Evolutionary conservation across 768 basidiomycete species (phyloP), one percentile per base, ranked within the genome.

Genomic region (Paxillus ammoniavirescens): DNA sequence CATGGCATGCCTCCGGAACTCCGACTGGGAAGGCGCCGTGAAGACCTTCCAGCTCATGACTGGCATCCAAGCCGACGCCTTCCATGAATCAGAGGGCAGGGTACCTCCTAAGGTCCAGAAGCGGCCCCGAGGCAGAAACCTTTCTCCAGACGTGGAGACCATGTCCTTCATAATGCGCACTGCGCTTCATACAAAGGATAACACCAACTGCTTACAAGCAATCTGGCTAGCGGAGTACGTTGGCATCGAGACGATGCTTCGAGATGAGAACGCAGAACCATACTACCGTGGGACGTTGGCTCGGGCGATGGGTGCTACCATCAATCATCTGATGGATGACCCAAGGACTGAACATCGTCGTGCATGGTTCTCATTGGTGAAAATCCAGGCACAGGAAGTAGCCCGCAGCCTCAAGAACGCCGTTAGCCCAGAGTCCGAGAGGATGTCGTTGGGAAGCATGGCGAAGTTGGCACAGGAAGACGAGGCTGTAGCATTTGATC

Each of bases 21-120:
- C 65, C 13, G 86, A 91, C 67, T 91, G 87, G 88, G 72, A 64
- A 23, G 75, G 75, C 17, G 81, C 85, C 2, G 64, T 73, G 45
- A 76, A 77, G 46, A 70, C 79, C 15, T 86, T 90, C 65, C 82
- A 88, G 56, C 71, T 89, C 58, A 86, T 91, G 83, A 86, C 87
- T 4, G 89, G 89, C 6, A 82, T 80, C 59, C 78, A 77, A 54
- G 61, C 67, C 2, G 75, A 79, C 50, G 81, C 81, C 46, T 83
- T 84, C 54, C 5, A 58, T 33, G 61, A 59, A 37, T 53, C 52
- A 10, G 75, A 76, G 38, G 79, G 75, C 5, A 65, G 54, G 44
- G 36, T 17, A 12, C 46, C 77, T 5, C 82, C 80, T 8, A 70
- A 65, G 52, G 61, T 75, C 10, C 76, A 78, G 55, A 69, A 69